These are phyloP conservation scores for Acacia melanoxylon DNA, from an alignment of 306 rosid species.

Conservation along the genomic window DNA sequence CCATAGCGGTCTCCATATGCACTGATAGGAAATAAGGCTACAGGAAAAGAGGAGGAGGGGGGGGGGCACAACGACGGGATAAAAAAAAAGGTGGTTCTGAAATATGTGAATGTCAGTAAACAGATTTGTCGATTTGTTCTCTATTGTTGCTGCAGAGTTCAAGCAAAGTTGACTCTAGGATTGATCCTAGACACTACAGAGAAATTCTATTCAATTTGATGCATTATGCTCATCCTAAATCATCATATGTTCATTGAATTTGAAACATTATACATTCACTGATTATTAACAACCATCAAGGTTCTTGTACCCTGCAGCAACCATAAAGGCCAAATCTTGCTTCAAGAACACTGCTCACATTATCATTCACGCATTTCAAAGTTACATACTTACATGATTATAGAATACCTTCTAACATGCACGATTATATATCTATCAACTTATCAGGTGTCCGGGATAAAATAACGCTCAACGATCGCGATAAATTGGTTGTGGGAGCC, in stretches of 20 bases:
- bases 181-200: neutral
- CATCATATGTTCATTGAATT: neutral
- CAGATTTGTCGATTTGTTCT: neutral
- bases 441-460: neutral
- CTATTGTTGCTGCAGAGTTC: neutral
- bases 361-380: neutral
- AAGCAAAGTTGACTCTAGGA: neutral
- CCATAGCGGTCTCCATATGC: conserved; percentile 6
- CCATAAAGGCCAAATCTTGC: neutral
- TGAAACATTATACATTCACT: neutral
- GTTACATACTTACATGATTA: neutral
- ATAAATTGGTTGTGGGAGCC: conserved; percentile 87
- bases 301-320: neutral
- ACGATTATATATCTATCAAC: neutral
- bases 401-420: neutral
- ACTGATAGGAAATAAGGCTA: neutral
- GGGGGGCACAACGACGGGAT: too few species aligned
- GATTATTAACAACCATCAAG: neutral
- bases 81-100: neutral
- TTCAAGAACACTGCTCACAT: neutral
- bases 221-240: neutral
- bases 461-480: conserved; percentile 60
- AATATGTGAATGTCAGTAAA: neutral
- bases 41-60: too few species aligned
- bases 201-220: neutral